These are phyloP conservation scores for Fraxinus sp. DNA, from an alignment of 305 asterid species.

Conservation along the genomic window DNA sequence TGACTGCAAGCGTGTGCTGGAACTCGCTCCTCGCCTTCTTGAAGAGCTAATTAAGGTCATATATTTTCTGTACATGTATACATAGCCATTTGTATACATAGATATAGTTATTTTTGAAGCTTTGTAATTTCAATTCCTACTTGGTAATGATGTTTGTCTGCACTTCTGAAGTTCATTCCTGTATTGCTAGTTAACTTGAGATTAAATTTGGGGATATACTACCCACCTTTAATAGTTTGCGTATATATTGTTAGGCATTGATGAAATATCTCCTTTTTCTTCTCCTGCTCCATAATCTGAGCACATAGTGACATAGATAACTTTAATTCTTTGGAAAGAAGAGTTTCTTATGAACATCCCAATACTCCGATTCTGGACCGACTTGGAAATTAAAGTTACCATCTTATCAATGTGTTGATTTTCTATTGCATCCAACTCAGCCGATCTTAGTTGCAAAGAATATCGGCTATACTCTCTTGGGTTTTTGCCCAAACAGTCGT, in stretches of 20 bases:
- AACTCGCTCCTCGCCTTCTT: conserved; percentile 73
- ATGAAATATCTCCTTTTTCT: neutral
- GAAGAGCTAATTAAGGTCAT: conserved; percentile 82
- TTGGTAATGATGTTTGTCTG: neutral
- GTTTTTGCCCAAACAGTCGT: neutral
- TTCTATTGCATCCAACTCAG: neutral
- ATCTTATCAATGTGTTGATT: neutral
- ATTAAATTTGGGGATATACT: neutral
- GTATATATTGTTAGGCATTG: neutral
- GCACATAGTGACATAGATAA: neutral
- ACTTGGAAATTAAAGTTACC: neutral
- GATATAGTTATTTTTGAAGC: neutral
- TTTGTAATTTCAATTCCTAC: conserved; percentile 1
- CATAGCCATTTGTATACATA: neutral
- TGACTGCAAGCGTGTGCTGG: conserved; percentile 66
- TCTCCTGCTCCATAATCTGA: neutral
- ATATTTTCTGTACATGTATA: conserved; percentile 1
- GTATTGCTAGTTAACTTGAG: neutral
- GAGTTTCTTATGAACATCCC: neutral
- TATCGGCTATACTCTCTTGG: conserved; percentile 4
- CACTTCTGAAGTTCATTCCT: neutral
- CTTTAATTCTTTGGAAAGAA: neutral
- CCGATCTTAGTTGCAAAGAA: conserved; percentile 6
- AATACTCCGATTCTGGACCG: neutral
- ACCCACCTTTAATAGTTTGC: neutral